Conservation (phyloP, 345 rosid genomes). For the Gossypium herbaceum region DNA sequence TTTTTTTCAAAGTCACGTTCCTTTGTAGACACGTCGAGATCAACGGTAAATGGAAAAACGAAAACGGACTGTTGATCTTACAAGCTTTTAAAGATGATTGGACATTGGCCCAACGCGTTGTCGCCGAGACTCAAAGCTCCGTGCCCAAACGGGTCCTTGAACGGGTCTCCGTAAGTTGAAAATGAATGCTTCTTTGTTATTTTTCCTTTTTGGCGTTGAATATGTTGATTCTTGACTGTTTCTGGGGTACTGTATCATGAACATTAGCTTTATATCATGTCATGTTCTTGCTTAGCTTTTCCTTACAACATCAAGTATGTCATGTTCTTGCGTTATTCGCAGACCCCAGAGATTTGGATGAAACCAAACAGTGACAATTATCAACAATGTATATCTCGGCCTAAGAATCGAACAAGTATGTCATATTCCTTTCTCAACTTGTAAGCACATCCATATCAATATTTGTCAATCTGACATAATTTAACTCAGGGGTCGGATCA, state of each 20-base stretch:
- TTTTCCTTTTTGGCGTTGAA: conserved; percentile 13
- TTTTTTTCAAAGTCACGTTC: conserved; percentile 50
- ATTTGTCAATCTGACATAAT: not conserved
- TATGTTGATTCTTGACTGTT: conserved; percentile 21
- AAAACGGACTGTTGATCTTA: conserved; percentile 37
- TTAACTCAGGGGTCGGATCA: conserved; percentile 27
- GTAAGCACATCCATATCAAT: no score
- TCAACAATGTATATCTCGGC: conserved; percentile 59
- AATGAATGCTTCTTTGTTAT: not conserved
- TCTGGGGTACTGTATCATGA: not conserved
- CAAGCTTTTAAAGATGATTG: conserved; percentile 53
- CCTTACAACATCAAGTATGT: not conserved
- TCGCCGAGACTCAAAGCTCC: conserved; percentile 34
- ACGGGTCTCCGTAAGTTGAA: conserved; percentile 51
- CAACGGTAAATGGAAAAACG: conserved; percentile 15
- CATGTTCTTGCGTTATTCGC: conserved; percentile 1
- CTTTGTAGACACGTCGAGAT: conserved; percentile 35
- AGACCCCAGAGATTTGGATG: conserved; percentile 91
- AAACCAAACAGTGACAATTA: conserved; percentile 66
- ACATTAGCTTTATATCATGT: not conserved
- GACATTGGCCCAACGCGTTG: conserved; percentile 53
- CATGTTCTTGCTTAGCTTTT: not conserved
- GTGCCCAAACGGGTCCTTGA: conserved; percentile 56
- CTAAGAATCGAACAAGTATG: conserved; percentile 55
- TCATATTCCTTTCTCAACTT: not conserved